A percentile compares a stretch with the other conserved stretches of the same genome.
Evolutionary conservation across 2,329 filamentous ascomycete species (phyloP).

Genomic region (Nannizzia gypsea): DNA sequence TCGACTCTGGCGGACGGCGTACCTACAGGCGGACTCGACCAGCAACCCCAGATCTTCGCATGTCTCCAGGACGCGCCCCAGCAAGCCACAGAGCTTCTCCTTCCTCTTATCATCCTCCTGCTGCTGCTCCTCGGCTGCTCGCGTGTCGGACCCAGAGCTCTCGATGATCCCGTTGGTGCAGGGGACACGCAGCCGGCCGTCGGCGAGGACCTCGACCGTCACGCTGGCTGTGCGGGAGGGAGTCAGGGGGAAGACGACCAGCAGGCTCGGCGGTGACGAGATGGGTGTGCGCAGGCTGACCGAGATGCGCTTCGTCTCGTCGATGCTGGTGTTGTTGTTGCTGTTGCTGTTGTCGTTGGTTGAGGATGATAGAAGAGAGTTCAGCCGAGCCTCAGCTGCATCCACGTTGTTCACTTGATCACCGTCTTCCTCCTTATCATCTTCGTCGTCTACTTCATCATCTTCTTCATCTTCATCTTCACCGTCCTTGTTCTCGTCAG

Average conservation of each 20-base stretch:
- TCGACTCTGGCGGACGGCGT: conserved; percentile 13
- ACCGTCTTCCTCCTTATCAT: too few relatives aligned
- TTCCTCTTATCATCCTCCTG: conserved; percentile 13
- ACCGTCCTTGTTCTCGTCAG: conserved; percentile 6
- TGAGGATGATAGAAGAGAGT: conserved; percentile 36
- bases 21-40: conserved; percentile 34
- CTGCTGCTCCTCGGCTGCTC: background rate
- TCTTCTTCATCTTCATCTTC: too few relatives aligned
- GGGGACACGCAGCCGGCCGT: conserved; percentile 10
- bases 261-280: conserved; percentile 10
- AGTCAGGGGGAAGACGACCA: conserved; percentile 9
- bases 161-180: background rate
- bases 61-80: conserved; percentile 30
- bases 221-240: background rate
- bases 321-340: too few relatives aligned
- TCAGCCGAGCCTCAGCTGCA: conserved; percentile 41
- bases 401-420: conserved; percentile 30
- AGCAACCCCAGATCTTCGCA: conserved; percentile 36
- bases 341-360: too few relatives aligned
- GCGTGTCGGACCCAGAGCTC: background rate
- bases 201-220: background rate
- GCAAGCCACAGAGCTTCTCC: conserved; percentile 23
- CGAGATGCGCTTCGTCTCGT: background rate
- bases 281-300: conserved; percentile 10
- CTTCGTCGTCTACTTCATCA: too few relatives aligned